A percentile compares a stretch with the other conserved stretches of the same genome.
Conservation (phyloP, 1,284 basidiomycete genomes). For the Apiotrichum domesticum region DNA sequence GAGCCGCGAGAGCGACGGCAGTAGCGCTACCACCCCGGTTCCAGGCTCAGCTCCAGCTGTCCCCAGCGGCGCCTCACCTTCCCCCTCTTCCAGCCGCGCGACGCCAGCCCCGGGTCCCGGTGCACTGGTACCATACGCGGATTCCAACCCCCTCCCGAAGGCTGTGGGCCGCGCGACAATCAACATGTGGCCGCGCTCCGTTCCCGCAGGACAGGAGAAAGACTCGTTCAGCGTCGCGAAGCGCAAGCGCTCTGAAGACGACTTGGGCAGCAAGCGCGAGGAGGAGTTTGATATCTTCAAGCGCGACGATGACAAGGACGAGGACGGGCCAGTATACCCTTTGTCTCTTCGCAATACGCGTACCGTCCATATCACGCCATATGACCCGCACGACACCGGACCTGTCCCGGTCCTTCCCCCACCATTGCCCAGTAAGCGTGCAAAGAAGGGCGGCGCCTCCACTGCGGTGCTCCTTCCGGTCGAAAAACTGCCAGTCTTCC, state of each 20-base stretch:
- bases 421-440: conserved; percentile 34
- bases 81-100: neutral
- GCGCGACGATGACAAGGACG: no score
- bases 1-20: neutral
- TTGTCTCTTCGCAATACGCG: neutral
- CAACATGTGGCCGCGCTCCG: neutral
- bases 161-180: neutral
- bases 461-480: conserved; percentile 34
- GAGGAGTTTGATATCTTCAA: no score
- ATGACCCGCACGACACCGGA: neutral
- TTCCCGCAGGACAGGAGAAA: neutral
- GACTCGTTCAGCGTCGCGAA: neutral
- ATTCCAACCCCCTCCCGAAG: neutral
- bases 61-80: neutral
- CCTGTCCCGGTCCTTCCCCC: conserved; percentile 21
- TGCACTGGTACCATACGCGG: neutral
- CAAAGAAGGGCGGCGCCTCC: conserved; percentile 21
- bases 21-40: neutral
- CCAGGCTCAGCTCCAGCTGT: neutral
- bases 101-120: neutral
- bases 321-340: neutral
- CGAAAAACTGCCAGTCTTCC: conserved; percentile 35
- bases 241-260: neutral
- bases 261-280: neutral
- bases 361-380: no score